phyloP scores from a whole-genome alignment of 2,329 filamentous ascomycete genomes.

The Fusarium pseudonygamai region DNA sequence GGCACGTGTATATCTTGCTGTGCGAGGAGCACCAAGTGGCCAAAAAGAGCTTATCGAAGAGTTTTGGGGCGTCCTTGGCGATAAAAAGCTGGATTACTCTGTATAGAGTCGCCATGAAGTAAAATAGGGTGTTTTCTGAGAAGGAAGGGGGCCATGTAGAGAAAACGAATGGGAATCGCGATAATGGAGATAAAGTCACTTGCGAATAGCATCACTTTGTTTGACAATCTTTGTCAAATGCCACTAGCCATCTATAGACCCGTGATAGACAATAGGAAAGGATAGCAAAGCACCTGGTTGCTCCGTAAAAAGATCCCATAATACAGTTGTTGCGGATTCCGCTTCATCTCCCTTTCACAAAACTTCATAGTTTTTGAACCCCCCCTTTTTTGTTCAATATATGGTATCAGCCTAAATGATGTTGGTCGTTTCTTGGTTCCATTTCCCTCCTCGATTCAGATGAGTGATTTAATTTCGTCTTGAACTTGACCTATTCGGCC shows the following conservation, averaged over 20 bases:
- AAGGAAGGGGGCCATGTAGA: background rate
- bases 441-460: background rate
- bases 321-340: conserved; percentile 36
- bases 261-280: conserved; percentile 25
- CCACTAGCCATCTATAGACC: conserved; percentile 23
- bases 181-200: background rate
- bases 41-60: conserved; percentile 71
- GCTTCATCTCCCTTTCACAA: background rate
- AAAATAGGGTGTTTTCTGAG: background rate
- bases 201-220: conserved; percentile 7
- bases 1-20: conserved; percentile 68
- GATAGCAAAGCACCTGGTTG: conserved; percentile 31
- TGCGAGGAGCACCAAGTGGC: conserved; percentile 67
- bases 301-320: conserved; percentile 36
- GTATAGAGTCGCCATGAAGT: conserved; percentile 23
- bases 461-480: conserved; percentile 47
- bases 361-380: background rate
- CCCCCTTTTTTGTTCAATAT: conserved; percentile 15
- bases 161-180: background rate
- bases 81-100: conserved; percentile 60
- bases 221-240: conserved; percentile 28
- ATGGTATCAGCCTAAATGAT: conserved; percentile 35
- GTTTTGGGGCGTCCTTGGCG: conserved; percentile 70
- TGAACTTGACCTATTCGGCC: conserved; percentile 62
- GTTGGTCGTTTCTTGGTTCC: conserved; percentile 1